Percentiles rank a stretch among this genome's conserved stretches.
These are phyloP conservation scores for Byssothecium circinans DNA, from an alignment of 2,329 filamentous ascomycete genomes.

Conservation along the genomic window DNA sequence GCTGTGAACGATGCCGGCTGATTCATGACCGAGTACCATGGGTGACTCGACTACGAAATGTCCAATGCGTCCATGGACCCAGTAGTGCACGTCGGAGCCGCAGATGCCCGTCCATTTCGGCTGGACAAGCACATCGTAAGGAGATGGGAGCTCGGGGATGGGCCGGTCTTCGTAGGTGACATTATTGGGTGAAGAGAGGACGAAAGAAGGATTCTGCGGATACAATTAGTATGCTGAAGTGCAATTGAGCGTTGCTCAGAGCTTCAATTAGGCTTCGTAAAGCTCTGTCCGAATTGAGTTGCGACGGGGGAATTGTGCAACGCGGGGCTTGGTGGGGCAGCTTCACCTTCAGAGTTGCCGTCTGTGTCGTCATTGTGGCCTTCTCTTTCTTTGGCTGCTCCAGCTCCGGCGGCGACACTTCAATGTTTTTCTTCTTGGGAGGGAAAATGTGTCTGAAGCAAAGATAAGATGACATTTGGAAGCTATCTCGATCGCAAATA, in stretches of 20 bases:
- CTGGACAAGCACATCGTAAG: conserved; percentile 77
- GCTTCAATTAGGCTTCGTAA: neutral
- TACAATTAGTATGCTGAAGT: conserved; percentile 13
- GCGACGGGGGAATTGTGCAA: too few relatives aligned
- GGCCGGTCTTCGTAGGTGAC: conserved; percentile 77
- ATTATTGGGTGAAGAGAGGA: conserved; percentile 74
- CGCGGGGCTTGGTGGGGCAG: conserved; percentile 37
- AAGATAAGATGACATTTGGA: conserved; percentile 19
- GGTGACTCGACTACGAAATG: conserved; percentile 52
- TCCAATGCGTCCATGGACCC: conserved; percentile 53
- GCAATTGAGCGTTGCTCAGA: neutral
- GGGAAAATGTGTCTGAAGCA: conserved; percentile 20
- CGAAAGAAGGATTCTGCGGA: conserved; percentile 73
- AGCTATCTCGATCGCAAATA: conserved; percentile 12
- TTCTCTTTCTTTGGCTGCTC: conserved; percentile 9
- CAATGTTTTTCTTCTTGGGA: conserved; percentile 12
- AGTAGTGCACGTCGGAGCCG: conserved; percentile 71
- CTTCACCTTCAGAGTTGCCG: conserved; percentile 37
- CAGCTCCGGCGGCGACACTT: conserved; percentile 10
- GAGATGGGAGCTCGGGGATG: conserved; percentile 65
- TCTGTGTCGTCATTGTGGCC: conserved; percentile 32
- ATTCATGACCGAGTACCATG: conserved; percentile 69
- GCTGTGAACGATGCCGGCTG: conserved; percentile 64
- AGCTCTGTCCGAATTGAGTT: neutral
- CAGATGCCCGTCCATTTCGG: conserved; percentile 88